Conservation (phyloP, 2,329 filamentous ascomycete species). For the Colletotrichum sp. region DNA sequence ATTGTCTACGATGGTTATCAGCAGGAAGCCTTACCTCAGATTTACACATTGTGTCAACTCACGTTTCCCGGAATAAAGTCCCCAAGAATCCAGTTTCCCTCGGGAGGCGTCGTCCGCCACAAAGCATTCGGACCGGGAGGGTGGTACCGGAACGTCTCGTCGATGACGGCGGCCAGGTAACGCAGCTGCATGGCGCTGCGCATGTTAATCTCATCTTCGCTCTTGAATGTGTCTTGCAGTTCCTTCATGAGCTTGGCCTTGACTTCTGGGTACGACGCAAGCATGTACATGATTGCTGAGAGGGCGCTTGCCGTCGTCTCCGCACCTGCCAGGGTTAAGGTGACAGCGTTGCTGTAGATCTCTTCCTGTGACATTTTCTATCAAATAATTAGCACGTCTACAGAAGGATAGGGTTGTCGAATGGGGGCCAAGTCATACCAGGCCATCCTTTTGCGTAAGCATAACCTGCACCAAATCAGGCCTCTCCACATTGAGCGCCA, state of each 20-base stretch:
- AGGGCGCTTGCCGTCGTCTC: not conserved
- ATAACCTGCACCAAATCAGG: not conserved
- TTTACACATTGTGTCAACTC: not conserved
- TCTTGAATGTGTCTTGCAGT: not conserved
- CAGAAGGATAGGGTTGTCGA: rapidly evolving
- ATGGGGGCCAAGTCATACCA: not conserved
- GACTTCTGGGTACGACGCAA: not conserved
- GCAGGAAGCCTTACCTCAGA: not conserved
- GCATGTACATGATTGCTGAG: not conserved
- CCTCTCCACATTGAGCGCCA: not conserved
- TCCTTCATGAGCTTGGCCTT: not conserved
- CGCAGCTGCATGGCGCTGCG: not conserved
- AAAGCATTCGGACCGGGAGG: not conserved
- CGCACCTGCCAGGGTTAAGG: not conserved
- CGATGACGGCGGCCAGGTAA: not conserved
- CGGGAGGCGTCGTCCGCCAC: not conserved
- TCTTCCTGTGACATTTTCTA: not conserved
- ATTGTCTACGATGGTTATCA: not conserved
- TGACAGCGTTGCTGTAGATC: not conserved
- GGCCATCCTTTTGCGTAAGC: not conserved
- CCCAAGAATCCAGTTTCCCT: not conserved
- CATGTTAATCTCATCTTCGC: not conserved
- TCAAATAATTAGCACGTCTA: not conserved
- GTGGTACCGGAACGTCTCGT: not conserved
- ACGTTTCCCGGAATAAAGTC: not conserved